Evolutionary conservation across 2,329 filamentous ascomycete genomes (phyloP).

Genomic region (Epichloe sp.): DNA sequence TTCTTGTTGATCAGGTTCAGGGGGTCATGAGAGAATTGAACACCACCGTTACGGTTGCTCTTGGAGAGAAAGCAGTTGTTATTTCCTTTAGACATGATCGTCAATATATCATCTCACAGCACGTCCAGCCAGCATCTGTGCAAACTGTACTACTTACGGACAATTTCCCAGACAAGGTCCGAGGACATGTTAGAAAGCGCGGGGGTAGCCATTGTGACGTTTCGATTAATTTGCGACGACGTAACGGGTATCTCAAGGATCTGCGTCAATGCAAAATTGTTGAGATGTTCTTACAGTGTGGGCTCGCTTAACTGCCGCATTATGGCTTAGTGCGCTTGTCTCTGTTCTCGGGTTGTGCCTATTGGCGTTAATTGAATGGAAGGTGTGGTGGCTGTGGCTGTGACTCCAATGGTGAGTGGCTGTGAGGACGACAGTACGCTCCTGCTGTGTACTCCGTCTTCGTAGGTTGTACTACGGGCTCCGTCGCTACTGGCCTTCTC

Average conservation of each 20-base stretch:
- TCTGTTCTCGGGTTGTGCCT: slow-evolving; percentile 7
- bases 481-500: background rate
- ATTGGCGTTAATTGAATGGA: slow-evolving; percentile 11
- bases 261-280: slow-evolving; percentile 16
- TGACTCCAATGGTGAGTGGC: background rate
- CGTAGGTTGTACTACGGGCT: background rate
- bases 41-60: slow-evolving; percentile 65
- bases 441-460: background rate
- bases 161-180: slow-evolving; percentile 90
- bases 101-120: background rate
- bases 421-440: background rate
- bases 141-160: slow-evolving; percentile 59
- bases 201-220: slow-evolving; percentile 40
- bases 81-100: slow-evolving; percentile 42
- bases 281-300: slow-evolving; percentile 24
- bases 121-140: background rate
- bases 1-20: slow-evolving; percentile 88
- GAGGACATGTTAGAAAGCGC: slow-evolving; percentile 63
- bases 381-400: background rate
- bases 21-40: slow-evolving; percentile 87
- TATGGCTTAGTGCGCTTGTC: slow-evolving; percentile 14
- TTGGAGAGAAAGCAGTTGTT: slow-evolving; percentile 89
- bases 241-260: slow-evolving; percentile 10
- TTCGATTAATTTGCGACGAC: slow-evolving; percentile 19
- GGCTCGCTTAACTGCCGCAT: slow-evolving; percentile 24